A percentile compares a stretch with the other conserved stretches of the same genome.
These are phyloP conservation scores for Pleurotus cornucopiae DNA, from an alignment of 768 basidiomycete genomes.

Conservation along the genomic window DNA sequence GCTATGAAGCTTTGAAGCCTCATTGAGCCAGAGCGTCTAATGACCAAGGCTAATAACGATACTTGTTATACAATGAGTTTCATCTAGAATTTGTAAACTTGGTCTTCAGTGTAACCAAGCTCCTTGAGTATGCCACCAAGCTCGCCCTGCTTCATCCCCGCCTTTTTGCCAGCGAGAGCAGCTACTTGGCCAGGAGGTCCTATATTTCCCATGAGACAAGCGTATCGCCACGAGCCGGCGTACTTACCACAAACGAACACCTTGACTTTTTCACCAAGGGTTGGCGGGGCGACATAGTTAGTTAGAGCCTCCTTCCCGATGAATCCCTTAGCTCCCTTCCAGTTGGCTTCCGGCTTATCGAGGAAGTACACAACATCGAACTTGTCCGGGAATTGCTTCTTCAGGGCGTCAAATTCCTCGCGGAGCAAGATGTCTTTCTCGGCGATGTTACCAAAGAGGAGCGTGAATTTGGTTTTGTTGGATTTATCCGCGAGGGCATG, in stretches of 20 bases:
- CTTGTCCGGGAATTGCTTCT: slow-evolving; percentile 62
- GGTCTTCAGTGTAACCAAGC: slow-evolving; percentile 79
- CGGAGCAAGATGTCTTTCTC: slow-evolving; percentile 88
- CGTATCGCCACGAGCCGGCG: no score
- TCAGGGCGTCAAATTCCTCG: slow-evolving; percentile 67
- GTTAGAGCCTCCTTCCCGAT: slow-evolving; percentile 70
- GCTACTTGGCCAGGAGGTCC: slow-evolving; percentile 88
- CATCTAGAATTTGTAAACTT: slow-evolving; percentile 46
- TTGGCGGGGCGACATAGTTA: slow-evolving; percentile 63
- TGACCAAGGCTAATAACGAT: background rate
- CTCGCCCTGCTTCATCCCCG: slow-evolving; percentile 81
- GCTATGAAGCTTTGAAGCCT: no score
- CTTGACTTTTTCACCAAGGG: slow-evolving; percentile 75
- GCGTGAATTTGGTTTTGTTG: slow-evolving; percentile 93
- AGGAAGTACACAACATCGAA: slow-evolving; percentile 85
- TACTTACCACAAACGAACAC: slow-evolving; percentile 63
- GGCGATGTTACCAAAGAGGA: slow-evolving; percentile 88
- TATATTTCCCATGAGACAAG: slow-evolving; percentile 15
- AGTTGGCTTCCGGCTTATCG: slow-evolving; percentile 62
- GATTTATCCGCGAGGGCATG: slow-evolving; percentile 65
- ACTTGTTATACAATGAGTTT: background rate
- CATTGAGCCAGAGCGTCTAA: no score
- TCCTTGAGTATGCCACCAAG: slow-evolving; percentile 82
- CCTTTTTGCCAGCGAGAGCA: slow-evolving; percentile 87
- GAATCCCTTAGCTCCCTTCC: slow-evolving; percentile 69